Conservation (phyloP, 192 early-diverging fungal species). For the Podila clonocystis region DNA sequence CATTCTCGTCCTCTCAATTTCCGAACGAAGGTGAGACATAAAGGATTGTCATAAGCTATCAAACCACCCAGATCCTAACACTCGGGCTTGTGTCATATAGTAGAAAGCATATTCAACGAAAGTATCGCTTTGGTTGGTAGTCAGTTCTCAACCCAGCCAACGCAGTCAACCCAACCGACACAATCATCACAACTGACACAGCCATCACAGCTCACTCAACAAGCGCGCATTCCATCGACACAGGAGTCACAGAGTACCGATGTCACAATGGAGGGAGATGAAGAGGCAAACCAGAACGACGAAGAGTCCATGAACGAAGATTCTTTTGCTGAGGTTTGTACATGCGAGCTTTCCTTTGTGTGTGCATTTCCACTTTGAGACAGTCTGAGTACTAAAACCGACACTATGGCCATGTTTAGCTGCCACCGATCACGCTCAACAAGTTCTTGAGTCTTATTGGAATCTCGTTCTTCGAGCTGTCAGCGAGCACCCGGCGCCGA, state of each 20-base stretch:
- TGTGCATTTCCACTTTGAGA: too few species aligned
- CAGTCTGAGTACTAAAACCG: neutral
- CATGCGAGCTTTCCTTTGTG: too few species aligned
- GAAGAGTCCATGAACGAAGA: neutral
- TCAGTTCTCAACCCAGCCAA: neutral
- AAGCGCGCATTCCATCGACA: neutral
- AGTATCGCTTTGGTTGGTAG: neutral
- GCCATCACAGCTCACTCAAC: neutral
- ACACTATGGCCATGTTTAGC: constrained; percentile 1
- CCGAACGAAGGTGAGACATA: neutral
- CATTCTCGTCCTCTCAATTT: neutral
- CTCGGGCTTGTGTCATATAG: neutral
- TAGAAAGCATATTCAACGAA: neutral
- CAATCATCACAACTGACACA: neutral
- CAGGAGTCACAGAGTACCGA: neutral
- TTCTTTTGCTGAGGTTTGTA: neutral
- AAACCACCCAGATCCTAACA: neutral
- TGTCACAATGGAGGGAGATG: neutral
- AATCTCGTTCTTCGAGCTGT: constrained; percentile 39
- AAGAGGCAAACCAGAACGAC: neutral
- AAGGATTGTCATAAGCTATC: neutral
- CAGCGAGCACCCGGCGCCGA: constrained; percentile 33
- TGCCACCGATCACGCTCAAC: constrained; percentile 28
- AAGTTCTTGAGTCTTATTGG: constrained; percentile 40
- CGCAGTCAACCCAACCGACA: neutral